Base-by-base conservation (phyloP, 106 monocot genomes). In the Phalaenopsis equestris region DNA sequence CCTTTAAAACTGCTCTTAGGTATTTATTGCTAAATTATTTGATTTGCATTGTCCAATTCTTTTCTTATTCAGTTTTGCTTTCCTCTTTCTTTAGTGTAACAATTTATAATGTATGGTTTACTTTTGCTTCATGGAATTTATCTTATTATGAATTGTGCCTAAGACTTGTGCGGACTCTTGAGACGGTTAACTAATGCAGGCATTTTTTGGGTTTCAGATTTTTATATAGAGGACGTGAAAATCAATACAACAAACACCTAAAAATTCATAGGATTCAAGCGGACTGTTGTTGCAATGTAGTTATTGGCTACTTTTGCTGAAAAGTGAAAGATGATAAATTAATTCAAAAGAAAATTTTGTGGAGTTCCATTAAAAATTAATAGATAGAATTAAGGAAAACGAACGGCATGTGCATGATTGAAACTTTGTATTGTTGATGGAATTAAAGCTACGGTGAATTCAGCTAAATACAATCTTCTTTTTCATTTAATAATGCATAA, bases 1-100 rank as follows among this genome's bases (percentile, higher is more conserved):
- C 87, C 42, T 99, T 99, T 79, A 87, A 88, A 77, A 77, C 84
- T 17, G 93, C 91, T 81, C 82, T 80, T 18, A 95, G 88, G 98
- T 99, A 86, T 65, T 30, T 99, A 86, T 65, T 30, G 23, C 1
- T 43, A 4, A 74, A 42, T 52, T 19, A 8, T 75, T 39, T 79
- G 41, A 21, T 57, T 46, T 42, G 10, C 30, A 0, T 80, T 80
- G 73, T 80, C 52, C 30, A 21, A 1, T 18, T 55, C 15, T 75
- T 10, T 10, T 24, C n/a, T 12, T 52, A 16, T 76, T 76, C 30
- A 49, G 3, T 76, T 12, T 1, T 74, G 43, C 11, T 18, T 43
- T 74, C n/a, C 6, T 8, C 8, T 43, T 74, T 74, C 74, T 74
- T 42, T 74, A 39, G 39, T 4, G 38, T 70, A 38, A 36, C 70